Conservation (phyloP, 2,329 filamentous ascomycete species). For the Aureobasidium uvarum region DNA sequence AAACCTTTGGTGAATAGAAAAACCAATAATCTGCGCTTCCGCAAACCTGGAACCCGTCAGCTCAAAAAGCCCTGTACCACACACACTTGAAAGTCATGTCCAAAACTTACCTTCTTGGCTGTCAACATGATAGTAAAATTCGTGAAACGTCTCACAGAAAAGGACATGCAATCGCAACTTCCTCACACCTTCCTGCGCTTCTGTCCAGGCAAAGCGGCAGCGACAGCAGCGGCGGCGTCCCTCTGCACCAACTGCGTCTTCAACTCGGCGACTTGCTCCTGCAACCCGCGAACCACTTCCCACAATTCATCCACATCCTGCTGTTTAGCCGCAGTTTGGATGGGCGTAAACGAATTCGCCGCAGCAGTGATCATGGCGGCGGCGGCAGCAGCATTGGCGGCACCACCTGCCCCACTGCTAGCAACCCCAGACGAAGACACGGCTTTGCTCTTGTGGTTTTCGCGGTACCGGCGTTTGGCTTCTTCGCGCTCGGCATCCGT, state of each 20-base stretch:
- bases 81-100: background rate
- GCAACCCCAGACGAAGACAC: background rate
- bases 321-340: background rate
- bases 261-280: background rate
- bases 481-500: constrained; percentile 21
- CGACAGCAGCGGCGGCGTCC: constrained; percentile 13
- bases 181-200: constrained; percentile 14
- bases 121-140: background rate
- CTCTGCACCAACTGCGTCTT: constrained; percentile 14
- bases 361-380: background rate
- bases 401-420: background rate
- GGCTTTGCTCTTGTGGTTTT: constrained; percentile 23
- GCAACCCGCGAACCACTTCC: constrained; percentile 5
- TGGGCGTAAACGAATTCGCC: background rate
- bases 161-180: no score
- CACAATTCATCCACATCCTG: constrained; percentile 18
- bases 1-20: background rate
- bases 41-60: background rate
- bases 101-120: background rate
- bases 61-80: background rate
- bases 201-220: background rate
- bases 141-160: constrained; percentile 1
- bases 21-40: background rate
- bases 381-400: background rate
- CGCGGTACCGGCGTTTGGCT: constrained; percentile 23